Conservation (phyloP, 768 basidiomycete genomes). For the Leccinum uliginosum region DNA sequence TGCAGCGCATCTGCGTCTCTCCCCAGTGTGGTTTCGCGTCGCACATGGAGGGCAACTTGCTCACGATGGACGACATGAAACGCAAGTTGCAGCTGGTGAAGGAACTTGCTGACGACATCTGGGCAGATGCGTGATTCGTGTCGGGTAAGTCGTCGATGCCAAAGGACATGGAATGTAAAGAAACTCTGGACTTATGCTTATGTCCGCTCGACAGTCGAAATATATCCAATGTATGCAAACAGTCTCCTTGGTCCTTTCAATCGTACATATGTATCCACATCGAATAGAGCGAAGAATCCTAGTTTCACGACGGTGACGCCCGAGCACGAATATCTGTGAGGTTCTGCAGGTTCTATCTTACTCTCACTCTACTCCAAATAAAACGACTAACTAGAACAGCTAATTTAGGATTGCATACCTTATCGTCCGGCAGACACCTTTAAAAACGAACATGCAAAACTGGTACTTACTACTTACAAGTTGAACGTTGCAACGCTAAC, state of each 20-base stretch:
- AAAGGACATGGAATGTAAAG: neutral
- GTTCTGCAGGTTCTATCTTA: too few relatives aligned
- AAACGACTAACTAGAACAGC: too few relatives aligned
- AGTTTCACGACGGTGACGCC: too few relatives aligned
- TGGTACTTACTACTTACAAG: too few relatives aligned
- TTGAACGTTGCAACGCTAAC: too few relatives aligned
- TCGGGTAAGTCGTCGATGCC: neutral
- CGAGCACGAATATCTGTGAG: too few relatives aligned
- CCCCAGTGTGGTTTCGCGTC: neutral
- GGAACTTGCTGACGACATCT: neutral
- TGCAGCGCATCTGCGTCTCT: neutral
- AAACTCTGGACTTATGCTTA: neutral
- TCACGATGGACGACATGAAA: neutral
- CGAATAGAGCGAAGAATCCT: too few relatives aligned
- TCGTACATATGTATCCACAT: neutral
- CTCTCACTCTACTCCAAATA: too few relatives aligned
- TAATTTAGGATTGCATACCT: too few relatives aligned
- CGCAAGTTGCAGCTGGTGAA: neutral
- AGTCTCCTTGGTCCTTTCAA: too few relatives aligned
- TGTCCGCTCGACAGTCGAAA: neutral
- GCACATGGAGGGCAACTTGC: neutral
- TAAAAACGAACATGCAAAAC: too few relatives aligned
- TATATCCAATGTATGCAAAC: neutral
- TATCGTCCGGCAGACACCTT: too few relatives aligned
- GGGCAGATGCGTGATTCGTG: neutral